Evolutionary conservation across 2,329 filamentous ascomycete species (phyloP).

Genomic region (Penicillium sp.): DNA sequence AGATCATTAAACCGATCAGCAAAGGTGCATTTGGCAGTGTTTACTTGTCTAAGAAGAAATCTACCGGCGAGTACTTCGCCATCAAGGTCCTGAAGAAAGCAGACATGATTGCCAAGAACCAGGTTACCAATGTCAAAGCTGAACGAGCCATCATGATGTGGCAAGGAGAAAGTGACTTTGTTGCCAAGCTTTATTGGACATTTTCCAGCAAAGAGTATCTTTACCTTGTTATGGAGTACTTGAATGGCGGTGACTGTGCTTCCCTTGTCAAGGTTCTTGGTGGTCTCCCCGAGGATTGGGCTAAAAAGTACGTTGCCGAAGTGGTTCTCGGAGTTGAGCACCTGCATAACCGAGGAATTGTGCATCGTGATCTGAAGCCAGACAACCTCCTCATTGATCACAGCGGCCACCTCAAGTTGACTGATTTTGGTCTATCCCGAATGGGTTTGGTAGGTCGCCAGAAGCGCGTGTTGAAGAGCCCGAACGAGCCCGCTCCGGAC

Average conservation of each 20-base stretch:
- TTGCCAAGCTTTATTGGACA: constrained; percentile 98
- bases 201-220: constrained; percentile 99
- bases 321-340: constrained; percentile 97
- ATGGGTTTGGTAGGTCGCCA: constrained; percentile 97
- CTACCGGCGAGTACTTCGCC: constrained; percentile 95
- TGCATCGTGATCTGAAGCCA: constrained; percentile 94
- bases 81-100: constrained; percentile 99
- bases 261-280: constrained; percentile 93
- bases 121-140: constrained; percentile 98
- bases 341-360: constrained; percentile 88
- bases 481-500: constrained; percentile 84
- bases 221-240: constrained; percentile 98
- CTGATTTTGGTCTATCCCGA: constrained; percentile 93
- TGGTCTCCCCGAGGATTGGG: constrained; percentile 93
- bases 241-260: constrained; percentile 96
- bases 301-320: constrained; percentile 94
- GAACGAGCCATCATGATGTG: constrained; percentile 99
- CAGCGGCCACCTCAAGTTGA: constrained; percentile 93
- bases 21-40: constrained; percentile 98
- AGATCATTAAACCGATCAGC: constrained; percentile 99
- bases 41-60: constrained; percentile 97
- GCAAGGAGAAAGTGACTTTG: constrained; percentile 98
- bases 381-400: constrained; percentile 97
- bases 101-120: constrained; percentile 99
- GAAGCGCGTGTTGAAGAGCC: constrained; percentile 80